Base-by-base conservation (phyloP, 768 basidiomycete genomes). In the Pleurotus sapidus region DNA sequence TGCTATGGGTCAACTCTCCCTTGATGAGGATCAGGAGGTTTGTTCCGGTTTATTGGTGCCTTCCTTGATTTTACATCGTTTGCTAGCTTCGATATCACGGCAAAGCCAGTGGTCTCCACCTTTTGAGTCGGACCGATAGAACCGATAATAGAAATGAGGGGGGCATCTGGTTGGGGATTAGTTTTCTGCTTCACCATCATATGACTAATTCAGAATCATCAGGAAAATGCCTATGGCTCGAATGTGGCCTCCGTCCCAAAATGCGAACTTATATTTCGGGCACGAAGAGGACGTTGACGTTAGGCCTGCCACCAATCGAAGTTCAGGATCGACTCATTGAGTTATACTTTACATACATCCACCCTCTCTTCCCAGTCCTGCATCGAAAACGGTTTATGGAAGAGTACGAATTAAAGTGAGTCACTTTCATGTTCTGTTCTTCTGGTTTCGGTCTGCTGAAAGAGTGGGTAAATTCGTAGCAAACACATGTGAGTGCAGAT, bases 291-390 rank as follows among this genome's bases (percentile, higher is more conserved):
- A 70, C 40, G 60, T 80, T 43, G 67, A 76, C 39, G 74, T 82
- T 34, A 72, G 70, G 12, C 69, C 69, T 95, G 40, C 93, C 93
- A 14, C 76, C 87, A 24, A 64, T 75, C 18, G 76, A 79, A 15
- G 72, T 83, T 34, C 91, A 92, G 68, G 83, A 89, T 57, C 80
- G 78, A 39, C 77, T 95, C 3, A 68, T 95, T 49, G 79, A 83
- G 30, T 73, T 93, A 6, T 95, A 91, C 69, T 94, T 94, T 71
- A 83, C 82, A 9, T 89, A 92, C 64, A 85, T 89, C 27, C 93
- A 95, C 62, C 92, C 93, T 5, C 77, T 86, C 53, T 89, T 91
- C 63, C 94, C 93, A 5, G 77, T 95, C 46, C 71, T 94, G n/a
- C 84, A 91, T 69, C 89, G 87, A 70, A 72, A 70, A 11, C 79